These are phyloP conservation scores for Trifolium subterraneum DNA, from an alignment of 306 rosid genomes.

Conservation along the genomic window DNA sequence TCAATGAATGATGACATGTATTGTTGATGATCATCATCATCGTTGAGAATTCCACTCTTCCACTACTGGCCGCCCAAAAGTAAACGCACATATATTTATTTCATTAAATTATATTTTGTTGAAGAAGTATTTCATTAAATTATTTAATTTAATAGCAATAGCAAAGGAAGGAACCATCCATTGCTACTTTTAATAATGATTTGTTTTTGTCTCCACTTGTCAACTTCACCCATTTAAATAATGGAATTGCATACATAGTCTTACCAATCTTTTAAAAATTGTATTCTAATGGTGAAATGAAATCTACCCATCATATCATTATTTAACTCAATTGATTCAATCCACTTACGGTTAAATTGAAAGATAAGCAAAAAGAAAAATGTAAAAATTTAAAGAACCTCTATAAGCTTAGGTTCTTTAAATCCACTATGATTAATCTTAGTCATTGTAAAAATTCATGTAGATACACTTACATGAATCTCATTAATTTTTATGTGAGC, in stretches of 20 bases:
- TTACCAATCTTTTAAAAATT: neutral
- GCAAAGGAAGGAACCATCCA: conserved; percentile 30
- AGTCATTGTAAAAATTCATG: too few relatives aligned
- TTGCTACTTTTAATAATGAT: conserved; percentile 28
- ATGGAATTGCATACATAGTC: neutral
- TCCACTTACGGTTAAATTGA: too few relatives aligned
- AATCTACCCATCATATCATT: too few relatives aligned
- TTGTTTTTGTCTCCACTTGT: conserved; percentile 19
- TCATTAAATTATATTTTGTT: too few relatives aligned
- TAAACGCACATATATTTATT: conserved; percentile 49
- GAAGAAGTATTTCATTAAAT: neutral
- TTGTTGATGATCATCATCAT: conserved; percentile 34
- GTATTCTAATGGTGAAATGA: too few relatives aligned
- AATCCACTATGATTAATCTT: too few relatives aligned
- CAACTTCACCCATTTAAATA: conserved; percentile 3
- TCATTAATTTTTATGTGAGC: too few relatives aligned
- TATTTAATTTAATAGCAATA: conserved; percentile 1
- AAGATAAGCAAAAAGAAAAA: too few relatives aligned
- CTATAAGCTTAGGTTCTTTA: too few relatives aligned
- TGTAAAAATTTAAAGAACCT: too few relatives aligned
- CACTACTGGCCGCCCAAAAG: conserved; percentile 56
- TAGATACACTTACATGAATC: too few relatives aligned
- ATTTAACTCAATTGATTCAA: too few relatives aligned
- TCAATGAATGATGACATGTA: conserved; percentile 45
- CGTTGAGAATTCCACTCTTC: conserved; percentile 42